Conservation (phyloP, 805 yeast genomes). For the Ogataea nitratoaversa region DNA sequence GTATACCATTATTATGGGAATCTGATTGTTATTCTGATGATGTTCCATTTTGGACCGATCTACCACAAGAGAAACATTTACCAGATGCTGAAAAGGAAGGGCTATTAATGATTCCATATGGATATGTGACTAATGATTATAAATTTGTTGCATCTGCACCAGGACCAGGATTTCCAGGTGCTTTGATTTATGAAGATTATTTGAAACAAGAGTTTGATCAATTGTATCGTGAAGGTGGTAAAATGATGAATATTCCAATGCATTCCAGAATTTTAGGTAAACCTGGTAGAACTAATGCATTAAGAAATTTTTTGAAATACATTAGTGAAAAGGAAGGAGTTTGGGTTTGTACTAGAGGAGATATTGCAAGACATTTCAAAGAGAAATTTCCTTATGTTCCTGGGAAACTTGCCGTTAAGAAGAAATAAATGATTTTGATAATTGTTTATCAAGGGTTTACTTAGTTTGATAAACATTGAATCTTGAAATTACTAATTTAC, state of each 20-base stretch:
- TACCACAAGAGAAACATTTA: slow-evolving; percentile 22
- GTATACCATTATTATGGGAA: slow-evolving; percentile 30
- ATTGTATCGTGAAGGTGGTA: slow-evolving; percentile 33
- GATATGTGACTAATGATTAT: slow-evolving; percentile 25
- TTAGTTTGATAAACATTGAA: too few species aligned
- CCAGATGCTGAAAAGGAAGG: slow-evolving; percentile 20
- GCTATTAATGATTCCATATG: slow-evolving; percentile 25
- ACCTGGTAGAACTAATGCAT: slow-evolving; percentile 33
- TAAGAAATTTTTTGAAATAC: slow-evolving; percentile 34
- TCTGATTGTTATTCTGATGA: slow-evolving; percentile 36
- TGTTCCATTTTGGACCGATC: slow-evolving; percentile 34
- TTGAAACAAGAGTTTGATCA: slow-evolving; percentile 34
- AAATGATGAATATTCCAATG: slow-evolving; percentile 35
- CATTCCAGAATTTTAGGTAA: slow-evolving; percentile 35
- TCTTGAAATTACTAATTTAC: too few species aligned
- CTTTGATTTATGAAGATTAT: slow-evolving; percentile 25
- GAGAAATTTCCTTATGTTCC: slow-evolving; percentile 20
- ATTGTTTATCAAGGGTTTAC: too few species aligned
- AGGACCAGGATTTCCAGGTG: slow-evolving; percentile 24
- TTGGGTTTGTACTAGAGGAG: slow-evolving; percentile 34
- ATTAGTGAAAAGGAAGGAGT: slow-evolving; percentile 31
- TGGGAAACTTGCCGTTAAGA: slow-evolving; percentile 8
- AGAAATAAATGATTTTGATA: too few species aligned
- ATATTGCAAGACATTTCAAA: slow-evolving; percentile 30
- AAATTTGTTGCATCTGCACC: slow-evolving; percentile 20